Evolutionary conservation across 2,329 filamentous ascomycete species (phyloP).

Genomic region (Pseudogymnoascus verrucosus): DNA sequence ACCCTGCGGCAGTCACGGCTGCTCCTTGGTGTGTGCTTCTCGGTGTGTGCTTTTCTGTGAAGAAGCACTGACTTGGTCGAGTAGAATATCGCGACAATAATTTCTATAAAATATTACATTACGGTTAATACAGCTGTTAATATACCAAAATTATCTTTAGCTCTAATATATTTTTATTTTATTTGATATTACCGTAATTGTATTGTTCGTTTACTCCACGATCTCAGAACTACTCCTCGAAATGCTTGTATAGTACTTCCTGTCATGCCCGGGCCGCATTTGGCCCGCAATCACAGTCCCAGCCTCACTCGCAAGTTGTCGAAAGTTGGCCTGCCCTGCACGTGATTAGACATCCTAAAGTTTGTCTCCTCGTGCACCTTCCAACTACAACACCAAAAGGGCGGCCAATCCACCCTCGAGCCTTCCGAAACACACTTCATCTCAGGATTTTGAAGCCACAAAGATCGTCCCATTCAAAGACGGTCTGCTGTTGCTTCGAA

Average conservation of each 20-base stretch:
- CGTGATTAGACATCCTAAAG: slow-evolving; percentile 2
- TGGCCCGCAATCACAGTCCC: background rate
- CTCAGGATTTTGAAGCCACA: background rate
- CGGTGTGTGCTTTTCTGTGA: background rate
- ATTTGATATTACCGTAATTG: background rate
- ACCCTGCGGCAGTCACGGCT: background rate
- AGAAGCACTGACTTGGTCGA: background rate
- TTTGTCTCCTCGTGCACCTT: slow-evolving; percentile 6
- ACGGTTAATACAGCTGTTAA: background rate
- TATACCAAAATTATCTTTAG: background rate
- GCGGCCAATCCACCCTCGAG: background rate
- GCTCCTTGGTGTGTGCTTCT: background rate
- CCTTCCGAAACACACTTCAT: background rate
- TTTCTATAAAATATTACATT: background rate
- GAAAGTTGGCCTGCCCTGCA: background rate
- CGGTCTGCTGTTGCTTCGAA: background rate
- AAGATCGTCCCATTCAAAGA: slow-evolving; percentile 1
- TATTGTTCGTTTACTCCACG: background rate
- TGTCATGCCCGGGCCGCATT: background rate
- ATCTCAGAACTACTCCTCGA: background rate
- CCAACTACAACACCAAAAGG: background rate
- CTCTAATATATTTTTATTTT: background rate
- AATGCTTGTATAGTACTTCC: background rate
- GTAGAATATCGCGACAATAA: background rate
- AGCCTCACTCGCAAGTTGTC: background rate